Evolutionary conservation across 2,329 filamentous ascomycete genomes (phyloP).

Genomic region (Plenodomus tracheiphilus): DNA sequence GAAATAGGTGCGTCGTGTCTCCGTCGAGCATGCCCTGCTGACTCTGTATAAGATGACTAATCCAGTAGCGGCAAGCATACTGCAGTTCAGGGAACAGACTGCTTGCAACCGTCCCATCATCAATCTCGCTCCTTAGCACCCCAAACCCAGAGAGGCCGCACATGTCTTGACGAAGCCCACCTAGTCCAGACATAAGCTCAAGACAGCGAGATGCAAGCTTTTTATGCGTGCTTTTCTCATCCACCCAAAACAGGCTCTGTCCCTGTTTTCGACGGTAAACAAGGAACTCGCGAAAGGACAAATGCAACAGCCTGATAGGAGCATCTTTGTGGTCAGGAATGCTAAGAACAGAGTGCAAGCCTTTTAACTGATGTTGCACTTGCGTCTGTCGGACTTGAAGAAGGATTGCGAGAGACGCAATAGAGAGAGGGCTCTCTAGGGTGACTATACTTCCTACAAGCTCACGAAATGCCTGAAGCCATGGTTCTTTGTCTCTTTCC

Average conservation of each 20-base stretch:
- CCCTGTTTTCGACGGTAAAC: slow-evolving; percentile 18
- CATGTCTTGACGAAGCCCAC: slow-evolving; percentile 42
- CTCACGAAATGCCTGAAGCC: slow-evolving; percentile 11
- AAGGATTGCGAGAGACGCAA: slow-evolving; percentile 12
- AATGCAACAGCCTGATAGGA: slow-evolving; percentile 34
- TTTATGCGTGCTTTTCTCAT: slow-evolving; percentile 40
- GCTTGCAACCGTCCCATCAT: slow-evolving; percentile 7
- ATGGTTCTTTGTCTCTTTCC: slow-evolving; percentile 20
- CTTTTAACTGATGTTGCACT: slow-evolving; percentile 29
- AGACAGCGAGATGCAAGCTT: slow-evolving; percentile 43
- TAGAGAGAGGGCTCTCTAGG: slow-evolving; percentile 23
- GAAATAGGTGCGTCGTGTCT: slow-evolving; percentile 39
- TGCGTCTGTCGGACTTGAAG: slow-evolving; percentile 13
- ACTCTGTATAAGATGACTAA: slow-evolving; percentile 20
- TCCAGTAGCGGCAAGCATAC: slow-evolving; percentile 49
- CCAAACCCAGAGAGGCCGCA: slow-evolving; percentile 27
- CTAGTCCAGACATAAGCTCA: slow-evolving; percentile 33
- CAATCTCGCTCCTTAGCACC: slow-evolving; percentile 10
- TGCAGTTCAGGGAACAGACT: slow-evolving; percentile 19
- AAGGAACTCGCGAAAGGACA: slow-evolving; percentile 36
- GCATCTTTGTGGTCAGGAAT: slow-evolving; percentile 33
- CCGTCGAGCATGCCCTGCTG: slow-evolving; percentile 19
- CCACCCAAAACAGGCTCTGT: slow-evolving; percentile 37
- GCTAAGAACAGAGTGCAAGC: slow-evolving; percentile 26
- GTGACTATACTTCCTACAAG: slow-evolving; percentile 22